A percentile compares a stretch with the other conserved stretches of the same genome.
Conservation (phyloP, 2,329 filamentous ascomycete genomes). For the Aschersonia sp. region DNA sequence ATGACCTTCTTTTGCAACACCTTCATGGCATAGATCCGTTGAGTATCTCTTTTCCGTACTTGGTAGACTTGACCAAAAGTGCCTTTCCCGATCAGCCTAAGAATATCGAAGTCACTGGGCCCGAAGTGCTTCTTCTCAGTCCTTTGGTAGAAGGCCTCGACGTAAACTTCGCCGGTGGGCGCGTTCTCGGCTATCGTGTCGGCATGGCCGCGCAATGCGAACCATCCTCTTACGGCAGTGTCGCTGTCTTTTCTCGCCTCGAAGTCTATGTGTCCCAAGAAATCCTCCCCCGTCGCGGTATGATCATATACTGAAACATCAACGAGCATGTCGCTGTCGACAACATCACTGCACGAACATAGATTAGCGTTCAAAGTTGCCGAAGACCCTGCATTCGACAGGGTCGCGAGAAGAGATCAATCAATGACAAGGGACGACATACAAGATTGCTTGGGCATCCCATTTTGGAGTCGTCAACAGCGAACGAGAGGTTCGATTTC, state of each 20-base stretch:
- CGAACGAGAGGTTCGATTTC: conserved; percentile 38
- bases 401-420: not conserved
- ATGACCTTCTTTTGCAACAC: conserved; percentile 99
- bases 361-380: conserved; percentile 2
- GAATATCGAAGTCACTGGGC: conserved; percentile 87
- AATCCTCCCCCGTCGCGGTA: conserved; percentile 66
- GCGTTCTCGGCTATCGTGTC: conserved; percentile 59
- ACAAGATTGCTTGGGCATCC: conserved; percentile 95
- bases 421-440: conserved; percentile 22
- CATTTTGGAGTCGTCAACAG: conserved; percentile 76
- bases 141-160: conserved; percentile 75
- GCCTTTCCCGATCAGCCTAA: conserved; percentile 94
- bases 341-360: conserved; percentile 61
- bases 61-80: conserved; percentile 99
- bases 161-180: conserved; percentile 75
- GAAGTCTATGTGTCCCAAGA: conserved; percentile 81
- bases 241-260: conserved; percentile 53
- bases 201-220: conserved; percentile 59
- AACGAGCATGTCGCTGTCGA: conserved; percentile 78
- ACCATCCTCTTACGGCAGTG: conserved; percentile 71
- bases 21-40: conserved; percentile 97
- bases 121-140: conserved; percentile 85
- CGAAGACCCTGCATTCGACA: not conserved
- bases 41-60: conserved; percentile 92
- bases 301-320: conserved; percentile 91